Conservation (phyloP, 2,329 filamentous ascomycete genomes). For the Ophiocordyceps camponoti-rufipedis region DNA sequence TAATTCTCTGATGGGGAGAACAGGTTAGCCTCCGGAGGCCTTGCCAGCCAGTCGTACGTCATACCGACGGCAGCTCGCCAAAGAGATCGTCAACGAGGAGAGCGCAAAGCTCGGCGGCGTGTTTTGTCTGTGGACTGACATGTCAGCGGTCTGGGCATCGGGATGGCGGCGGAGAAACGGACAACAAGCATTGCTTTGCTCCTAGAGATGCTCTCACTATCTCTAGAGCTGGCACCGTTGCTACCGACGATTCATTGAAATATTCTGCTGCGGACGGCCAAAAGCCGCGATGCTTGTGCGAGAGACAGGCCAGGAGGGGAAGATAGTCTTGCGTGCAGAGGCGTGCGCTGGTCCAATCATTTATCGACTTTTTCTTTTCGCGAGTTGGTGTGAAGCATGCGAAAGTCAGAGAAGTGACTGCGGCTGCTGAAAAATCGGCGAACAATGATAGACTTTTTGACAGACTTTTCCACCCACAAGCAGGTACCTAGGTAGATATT, state of each 20-base stretch:
- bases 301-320: not conserved
- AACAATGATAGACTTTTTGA: not conserved
- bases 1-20: conserved; percentile 49
- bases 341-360: not conserved
- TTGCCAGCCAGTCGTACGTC: not conserved
- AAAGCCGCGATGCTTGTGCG: not conserved
- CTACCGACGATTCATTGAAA: conserved; percentile 50
- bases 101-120: conserved; percentile 73
- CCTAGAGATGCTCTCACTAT: conserved; percentile 63
- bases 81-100: conserved; percentile 78
- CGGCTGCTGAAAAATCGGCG: not conserved
- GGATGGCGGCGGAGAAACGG: conserved; percentile 13
- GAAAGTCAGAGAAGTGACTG: not conserved
- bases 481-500: no score
- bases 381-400: not conserved
- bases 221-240: conserved; percentile 55
- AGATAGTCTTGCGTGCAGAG: not conserved
- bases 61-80: conserved; percentile 80
- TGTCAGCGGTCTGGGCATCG: conserved; percentile 8
- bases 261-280: not conserved
- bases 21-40: conserved; percentile 11
- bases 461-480: no score
- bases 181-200: conserved; percentile 41
- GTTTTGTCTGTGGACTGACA: conserved; percentile 36
- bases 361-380: not conserved